Conservation (phyloP, 306 rosid genomes). For the Vigna trinervia region DNA sequence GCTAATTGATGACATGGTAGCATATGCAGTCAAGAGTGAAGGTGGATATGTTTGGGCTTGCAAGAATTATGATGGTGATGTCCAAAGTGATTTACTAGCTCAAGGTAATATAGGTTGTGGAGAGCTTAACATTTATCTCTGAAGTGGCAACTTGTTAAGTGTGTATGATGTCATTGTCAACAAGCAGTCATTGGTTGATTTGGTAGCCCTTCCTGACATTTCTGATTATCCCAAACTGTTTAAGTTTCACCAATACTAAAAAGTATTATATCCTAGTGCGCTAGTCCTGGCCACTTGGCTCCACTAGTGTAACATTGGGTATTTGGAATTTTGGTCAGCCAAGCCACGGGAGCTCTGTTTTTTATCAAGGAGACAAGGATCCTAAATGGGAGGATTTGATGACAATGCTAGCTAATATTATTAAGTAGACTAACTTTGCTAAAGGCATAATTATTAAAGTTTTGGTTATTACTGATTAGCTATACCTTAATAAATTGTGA, state of each 20-base stretch:
- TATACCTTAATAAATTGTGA: background rate
- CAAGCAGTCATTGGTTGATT: slow-evolving; percentile 21
- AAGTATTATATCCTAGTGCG: slow-evolving; percentile 10
- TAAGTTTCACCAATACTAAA: background rate
- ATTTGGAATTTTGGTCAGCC: slow-evolving; percentile 1
- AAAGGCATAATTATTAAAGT: background rate
- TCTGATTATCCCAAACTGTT: slow-evolving; percentile 12
- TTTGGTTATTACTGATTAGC: background rate
- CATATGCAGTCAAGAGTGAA: slow-evolving; percentile 91
- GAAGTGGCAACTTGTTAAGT: slow-evolving; percentile 25
- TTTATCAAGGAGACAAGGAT: too few relatives aligned
- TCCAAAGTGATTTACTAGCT: slow-evolving; percentile 97
- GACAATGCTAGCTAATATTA: background rate
- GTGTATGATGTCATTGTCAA: slow-evolving; percentile 14
- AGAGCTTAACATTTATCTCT: slow-evolving; percentile 22
- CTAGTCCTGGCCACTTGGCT: slow-evolving; percentile 12
- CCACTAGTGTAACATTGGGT: background rate
- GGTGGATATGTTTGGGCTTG: slow-evolving; percentile 99
- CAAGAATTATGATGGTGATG: slow-evolving; percentile 98
- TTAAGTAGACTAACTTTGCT: slow-evolving; percentile 6
- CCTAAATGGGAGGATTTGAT: too few relatives aligned
- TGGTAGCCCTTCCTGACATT: background rate
- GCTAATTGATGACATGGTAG: slow-evolving; percentile 99
- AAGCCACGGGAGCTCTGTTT: background rate
- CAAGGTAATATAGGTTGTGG: slow-evolving; percentile 65